Base-by-base conservation (phyloP, 345 rosid genomes). In the Aurinia saxatilis region DNA sequence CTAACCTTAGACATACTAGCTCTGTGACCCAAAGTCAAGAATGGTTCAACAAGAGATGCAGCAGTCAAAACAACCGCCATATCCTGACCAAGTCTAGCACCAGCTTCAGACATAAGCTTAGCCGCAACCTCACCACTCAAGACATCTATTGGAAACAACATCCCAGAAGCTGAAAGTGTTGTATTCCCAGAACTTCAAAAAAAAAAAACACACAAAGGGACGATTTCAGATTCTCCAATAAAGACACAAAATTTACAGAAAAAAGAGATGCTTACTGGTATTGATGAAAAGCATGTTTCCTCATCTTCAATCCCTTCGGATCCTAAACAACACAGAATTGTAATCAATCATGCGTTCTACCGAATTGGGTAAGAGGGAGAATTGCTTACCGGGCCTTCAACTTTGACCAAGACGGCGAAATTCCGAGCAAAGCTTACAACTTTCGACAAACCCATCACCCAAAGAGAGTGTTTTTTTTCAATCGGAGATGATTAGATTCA, bases 281-380 rank as follows among this genome's bases (percentile, higher is more conserved):
- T 44, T 80, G 95, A 54, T 90, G 97, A 58, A 92, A 92, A 54
- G 98, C 98, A 60, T 87, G 96, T 15, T 78, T 81, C 63, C 91
- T 76, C 99, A 93, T 87, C 88, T 93, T 90, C 62, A 87, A 34
- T 36, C 99, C 88, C 73, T 85, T 90, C 0, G 97, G 99, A 40
- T 93, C 99, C 97, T 90, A 65, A 27, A 47, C 46, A 50, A 5
- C 6, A 11, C 11, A 31, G 13, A 27, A 21, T n/a, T n/a, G 6
- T 27, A 27, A 38, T 27, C 57, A 68, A n/a, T n/a, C n/a, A n/a
- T n/a, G n/a, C n/a, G n/a, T n/a, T n/a, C n/a, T n/a, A n/a, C n/a
- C 12, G 57, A 52, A 50, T 18, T 33, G 42, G 36, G 35, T 23
- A 9, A 39, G 49, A 55, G 14, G 51, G 44, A 10, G 15, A 41